Percentiles rank a stretch among this genome's conserved stretches.
Conservation (phyloP, 2,329 filamentous ascomycete species). For the Parastagonospora nodorum region DNA sequence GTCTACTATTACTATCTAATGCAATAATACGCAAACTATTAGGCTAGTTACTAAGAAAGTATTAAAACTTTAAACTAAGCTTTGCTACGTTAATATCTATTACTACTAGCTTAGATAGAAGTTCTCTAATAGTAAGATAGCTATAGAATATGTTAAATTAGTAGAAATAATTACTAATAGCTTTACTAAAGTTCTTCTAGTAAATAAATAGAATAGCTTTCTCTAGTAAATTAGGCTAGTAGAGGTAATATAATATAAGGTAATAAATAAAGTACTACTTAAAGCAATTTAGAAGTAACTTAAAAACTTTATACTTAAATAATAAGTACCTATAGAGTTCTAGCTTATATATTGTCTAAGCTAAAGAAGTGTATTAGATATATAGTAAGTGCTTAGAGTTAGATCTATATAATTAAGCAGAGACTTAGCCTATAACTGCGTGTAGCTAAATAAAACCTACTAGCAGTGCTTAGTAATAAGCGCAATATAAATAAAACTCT, state of each 20-base stretch:
- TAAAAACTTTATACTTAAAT: not conserved
- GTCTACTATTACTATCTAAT: too few relatives aligned
- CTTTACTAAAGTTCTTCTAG: not conserved
- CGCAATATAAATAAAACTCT: not conserved
- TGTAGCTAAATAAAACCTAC: not conserved
- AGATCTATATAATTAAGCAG: not conserved
- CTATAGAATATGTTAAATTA: not conserved
- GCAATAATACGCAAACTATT: conserved; percentile 1
- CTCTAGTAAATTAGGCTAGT: not conserved
- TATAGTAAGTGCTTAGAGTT: not conserved
- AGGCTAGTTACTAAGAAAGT: conserved; percentile 1
- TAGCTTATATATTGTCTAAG: not conserved
- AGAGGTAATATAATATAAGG: not conserved
- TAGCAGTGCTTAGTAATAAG: not conserved
- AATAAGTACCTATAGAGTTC: not conserved
- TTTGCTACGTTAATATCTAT: not conserved
- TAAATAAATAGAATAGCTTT: not conserved
- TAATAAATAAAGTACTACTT: not conserved
- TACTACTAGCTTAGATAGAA: not conserved
- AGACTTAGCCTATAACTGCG: not conserved
- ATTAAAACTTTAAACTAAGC: not conserved
- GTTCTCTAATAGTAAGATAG: not conserved
- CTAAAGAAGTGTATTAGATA: not conserved
- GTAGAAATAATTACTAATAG: too few relatives aligned
- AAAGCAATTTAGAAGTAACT: not conserved